Conservation (phyloP, 441 rosid species). For the Adansonia gregorii region DNA sequence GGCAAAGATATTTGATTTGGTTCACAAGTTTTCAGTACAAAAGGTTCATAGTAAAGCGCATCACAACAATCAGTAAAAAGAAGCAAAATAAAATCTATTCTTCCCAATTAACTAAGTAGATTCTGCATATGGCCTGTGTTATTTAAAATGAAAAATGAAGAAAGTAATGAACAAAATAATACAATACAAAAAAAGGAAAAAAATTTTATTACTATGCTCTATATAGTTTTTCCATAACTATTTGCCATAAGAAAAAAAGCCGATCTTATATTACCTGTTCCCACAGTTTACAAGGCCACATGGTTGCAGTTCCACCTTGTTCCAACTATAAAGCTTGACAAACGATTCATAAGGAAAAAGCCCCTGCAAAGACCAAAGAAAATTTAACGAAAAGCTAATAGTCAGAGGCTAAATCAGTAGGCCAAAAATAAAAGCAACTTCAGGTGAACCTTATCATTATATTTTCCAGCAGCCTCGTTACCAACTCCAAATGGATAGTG, state of each 20-base stretch:
- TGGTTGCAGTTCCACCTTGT: slow-evolving; percentile 71
- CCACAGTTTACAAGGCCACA: slow-evolving; percentile 90
- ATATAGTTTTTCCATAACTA: slow-evolving; percentile 6
- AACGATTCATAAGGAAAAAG: slow-evolving; percentile 76
- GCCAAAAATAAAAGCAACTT: slow-evolving; percentile 8
- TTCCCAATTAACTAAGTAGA: neutral
- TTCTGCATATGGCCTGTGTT: neutral
- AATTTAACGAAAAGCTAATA: slow-evolving; percentile 14
- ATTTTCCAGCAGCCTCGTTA: slow-evolving; percentile 54
- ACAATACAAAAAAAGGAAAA: neutral
- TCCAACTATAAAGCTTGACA: slow-evolving; percentile 65
- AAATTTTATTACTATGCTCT: neutral
- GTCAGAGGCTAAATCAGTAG: slow-evolving; percentile 14
- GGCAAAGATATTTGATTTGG: neutral
- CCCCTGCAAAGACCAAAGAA: slow-evolving; percentile 51
- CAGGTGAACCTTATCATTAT: slow-evolving; percentile 64
- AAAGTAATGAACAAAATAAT: neutral
- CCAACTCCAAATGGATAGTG: slow-evolving; percentile 33
- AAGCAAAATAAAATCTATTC: neutral
- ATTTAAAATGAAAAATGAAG: neutral
- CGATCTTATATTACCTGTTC: slow-evolving; percentile 60
- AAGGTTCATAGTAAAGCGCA: neutral
- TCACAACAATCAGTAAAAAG: slow-evolving; percentile 8
- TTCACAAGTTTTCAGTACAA: neutral
- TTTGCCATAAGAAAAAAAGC: neutral